Conservation (phyloP, 306 rosid species). For the Cicer bijugum region DNA sequence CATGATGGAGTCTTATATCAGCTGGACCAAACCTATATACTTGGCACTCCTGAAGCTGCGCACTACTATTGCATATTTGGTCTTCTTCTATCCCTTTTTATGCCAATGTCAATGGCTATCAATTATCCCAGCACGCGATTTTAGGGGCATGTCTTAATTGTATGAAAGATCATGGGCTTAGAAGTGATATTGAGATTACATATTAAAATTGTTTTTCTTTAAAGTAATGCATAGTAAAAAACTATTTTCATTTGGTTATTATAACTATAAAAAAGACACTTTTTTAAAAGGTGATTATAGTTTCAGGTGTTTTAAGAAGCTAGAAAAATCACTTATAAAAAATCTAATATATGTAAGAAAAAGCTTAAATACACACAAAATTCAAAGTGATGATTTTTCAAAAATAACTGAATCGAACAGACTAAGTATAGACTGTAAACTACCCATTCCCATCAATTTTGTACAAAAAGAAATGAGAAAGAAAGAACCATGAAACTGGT, state of each 20-base stretch:
- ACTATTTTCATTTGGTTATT: background rate
- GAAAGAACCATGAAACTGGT: conserved; percentile 35
- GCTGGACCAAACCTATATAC: conserved; percentile 14
- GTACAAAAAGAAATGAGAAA: conserved; percentile 12
- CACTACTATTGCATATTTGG: conserved; percentile 14
- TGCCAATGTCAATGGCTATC: conserved; percentile 29
- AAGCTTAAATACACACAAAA: background rate
- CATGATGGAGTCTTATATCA: conserved; percentile 12
- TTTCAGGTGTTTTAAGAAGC: background rate
- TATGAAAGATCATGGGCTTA: conserved; percentile 6
- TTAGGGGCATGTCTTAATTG: background rate
- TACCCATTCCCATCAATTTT: background rate
- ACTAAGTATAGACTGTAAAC: conserved; percentile 15
- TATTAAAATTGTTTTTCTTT: background rate
- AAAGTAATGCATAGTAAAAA: background rate
- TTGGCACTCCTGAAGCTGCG: conserved; percentile 4
- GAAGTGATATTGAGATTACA: background rate
- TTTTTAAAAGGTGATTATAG: background rate
- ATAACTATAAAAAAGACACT: background rate
- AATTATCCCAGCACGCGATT: conserved; percentile 24
- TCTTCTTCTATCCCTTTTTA: conserved; percentile 21
- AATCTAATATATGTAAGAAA: background rate
- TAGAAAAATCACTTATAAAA: background rate
- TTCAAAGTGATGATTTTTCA: background rate
- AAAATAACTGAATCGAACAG: background rate